Conservation (phyloP, 73 alveolate genomes). For the Paramecium pentaurelia region DNA sequence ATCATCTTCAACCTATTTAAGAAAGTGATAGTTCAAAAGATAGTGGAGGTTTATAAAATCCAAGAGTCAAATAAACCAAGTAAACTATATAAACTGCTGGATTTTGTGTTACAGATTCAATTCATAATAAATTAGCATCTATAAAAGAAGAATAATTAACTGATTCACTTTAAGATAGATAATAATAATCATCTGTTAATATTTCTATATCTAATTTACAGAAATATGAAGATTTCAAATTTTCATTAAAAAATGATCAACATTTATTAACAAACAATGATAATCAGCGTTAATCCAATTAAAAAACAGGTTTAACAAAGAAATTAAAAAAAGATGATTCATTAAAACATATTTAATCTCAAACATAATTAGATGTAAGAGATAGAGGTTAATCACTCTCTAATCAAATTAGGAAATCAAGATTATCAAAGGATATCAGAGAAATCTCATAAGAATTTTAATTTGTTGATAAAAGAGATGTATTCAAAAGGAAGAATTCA, state of each 20-base stretch:
- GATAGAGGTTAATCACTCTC: neutral
- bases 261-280: neutral
- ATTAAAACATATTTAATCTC: neutral
- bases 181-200: neutral
- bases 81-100: slow-evolving; percentile 17
- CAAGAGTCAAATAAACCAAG: neutral
- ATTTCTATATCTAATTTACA: neutral
- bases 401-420: neutral
- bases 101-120: neutral
- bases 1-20: neutral
- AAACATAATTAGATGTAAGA: neutral
- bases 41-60: neutral
- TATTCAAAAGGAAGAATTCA: neutral
- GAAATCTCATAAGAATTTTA: neutral
- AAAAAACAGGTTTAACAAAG: neutral
- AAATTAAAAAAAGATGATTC: neutral
- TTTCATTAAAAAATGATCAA: neutral
- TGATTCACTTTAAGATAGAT: neutral
- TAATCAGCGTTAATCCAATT: neutral
- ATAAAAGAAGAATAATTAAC: neutral
- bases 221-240: neutral
- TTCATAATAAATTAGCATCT: neutral
- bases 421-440: neutral
- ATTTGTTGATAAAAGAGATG: neutral
- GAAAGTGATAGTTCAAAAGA: neutral